Conservation (phyloP, 495 filamentous ascomycete species). For the Talaromyces ruber region DNA sequence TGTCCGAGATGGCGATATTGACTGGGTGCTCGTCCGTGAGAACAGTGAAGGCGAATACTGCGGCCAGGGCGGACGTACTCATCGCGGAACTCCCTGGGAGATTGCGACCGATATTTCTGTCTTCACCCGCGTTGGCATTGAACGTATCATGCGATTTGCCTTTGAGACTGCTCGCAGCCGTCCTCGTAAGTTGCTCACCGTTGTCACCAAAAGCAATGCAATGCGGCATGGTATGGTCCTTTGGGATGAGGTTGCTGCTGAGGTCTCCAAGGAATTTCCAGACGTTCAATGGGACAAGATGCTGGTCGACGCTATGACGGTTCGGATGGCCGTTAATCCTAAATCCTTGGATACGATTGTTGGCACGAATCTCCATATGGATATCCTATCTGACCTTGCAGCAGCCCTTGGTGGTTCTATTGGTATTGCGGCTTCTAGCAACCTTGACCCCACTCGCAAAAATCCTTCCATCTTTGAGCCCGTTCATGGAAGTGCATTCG, state of each 20-base stretch:
- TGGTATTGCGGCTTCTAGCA: constrained; percentile 52
- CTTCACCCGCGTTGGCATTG: constrained; percentile 44
- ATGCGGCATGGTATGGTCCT: constrained; percentile 51
- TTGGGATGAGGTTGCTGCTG: constrained; percentile 45
- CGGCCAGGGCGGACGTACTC: constrained; percentile 46
- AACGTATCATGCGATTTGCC: constrained; percentile 48
- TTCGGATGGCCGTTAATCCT: constrained; percentile 46
- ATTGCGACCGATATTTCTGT: constrained; percentile 46
- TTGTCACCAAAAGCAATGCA: constrained; percentile 52
- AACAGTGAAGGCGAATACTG: constrained; percentile 52
- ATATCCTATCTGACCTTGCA: constrained; percentile 51
- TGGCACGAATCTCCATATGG: constrained; percentile 48
- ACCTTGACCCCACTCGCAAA: constrained; percentile 53
- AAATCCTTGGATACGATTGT: constrained; percentile 47
- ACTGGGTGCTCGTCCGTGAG: constrained; percentile 52
- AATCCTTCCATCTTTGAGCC: constrained; percentile 61
- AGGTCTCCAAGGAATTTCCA: constrained; percentile 39
- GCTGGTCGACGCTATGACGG: constrained; percentile 54
- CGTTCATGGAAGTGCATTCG: constrained; percentile 60
- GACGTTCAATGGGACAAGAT: constrained; percentile 48
- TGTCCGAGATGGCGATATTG: constrained; percentile 31
- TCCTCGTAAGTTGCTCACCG: constrained; percentile 42
- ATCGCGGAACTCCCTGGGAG: constrained; percentile 41
- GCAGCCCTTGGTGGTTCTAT: constrained; percentile 48
- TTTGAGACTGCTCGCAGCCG: constrained; percentile 42